Base-by-base conservation (phyloP, 345 rosid genomes). In the Odontarrhena argentea region DNA sequence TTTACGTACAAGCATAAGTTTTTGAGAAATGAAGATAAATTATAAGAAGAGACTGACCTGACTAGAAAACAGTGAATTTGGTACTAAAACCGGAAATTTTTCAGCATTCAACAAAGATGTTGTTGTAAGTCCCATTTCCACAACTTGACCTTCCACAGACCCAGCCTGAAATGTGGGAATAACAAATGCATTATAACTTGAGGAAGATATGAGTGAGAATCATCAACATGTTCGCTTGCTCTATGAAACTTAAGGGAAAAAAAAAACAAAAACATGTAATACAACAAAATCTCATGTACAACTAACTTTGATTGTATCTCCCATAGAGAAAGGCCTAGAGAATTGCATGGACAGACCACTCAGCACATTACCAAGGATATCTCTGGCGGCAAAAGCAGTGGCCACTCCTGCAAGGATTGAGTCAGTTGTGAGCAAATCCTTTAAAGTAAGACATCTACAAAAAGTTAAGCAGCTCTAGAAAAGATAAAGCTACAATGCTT, bases 361-460 rank as follows among this genome's bases (percentile, higher is more conserved):
- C 45, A 94, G 86, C 70, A 94, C 86, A 78, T 94, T 94, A 44
- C 99, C 97, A 65, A 94, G 96, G 65, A 91, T 48, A 35, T 94
- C 97, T 77, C 75, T 85, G 8, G 95, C 85, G 79, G 99, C 97
- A 83, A 94, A 90, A 71, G 97, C 97, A 74, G 99, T 94, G 45
- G 97, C 99, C 54, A 94, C 99, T 56, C 99, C 97, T 94, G 82
- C 53, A 14, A 46, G 7, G 30, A 15, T 18, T 25, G 49, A 58
- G 58, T 47, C 51, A 50, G 7, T 44, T 59, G 36, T 47, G 3
- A 71, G 51, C 34, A 55, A 9, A 42, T 15, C 9, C 8, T 14
- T 42, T 8, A 36, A 6, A 42, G 12, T 9, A 70, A 9, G 11
- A 24, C 22, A 61, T 54, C 4, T 5, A 37, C 9, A 37, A 45